Evolutionary conservation across 2,329 filamentous ascomycete species (phyloP).

Genomic region (Trichophyton simii): DNA sequence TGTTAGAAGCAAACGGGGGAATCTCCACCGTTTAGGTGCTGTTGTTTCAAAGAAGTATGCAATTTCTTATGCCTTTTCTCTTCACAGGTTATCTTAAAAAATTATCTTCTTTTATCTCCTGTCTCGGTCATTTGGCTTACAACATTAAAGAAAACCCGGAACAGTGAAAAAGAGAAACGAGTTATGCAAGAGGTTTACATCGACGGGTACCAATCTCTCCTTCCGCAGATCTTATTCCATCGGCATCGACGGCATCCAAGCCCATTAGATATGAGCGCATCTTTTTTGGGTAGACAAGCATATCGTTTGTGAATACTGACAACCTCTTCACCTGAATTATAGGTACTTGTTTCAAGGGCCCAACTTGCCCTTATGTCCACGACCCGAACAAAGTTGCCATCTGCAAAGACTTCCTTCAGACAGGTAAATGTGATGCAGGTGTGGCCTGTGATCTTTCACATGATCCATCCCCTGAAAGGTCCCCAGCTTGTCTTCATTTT

Average conservation of each 20-base stretch:
- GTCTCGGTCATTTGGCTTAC: slow-evolving; percentile 1
- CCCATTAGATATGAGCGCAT: slow-evolving; percentile 1
- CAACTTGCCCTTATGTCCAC: slow-evolving; percentile 67
- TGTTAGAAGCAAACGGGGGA: slow-evolving; percentile 74
- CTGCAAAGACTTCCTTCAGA: slow-evolving; percentile 76
- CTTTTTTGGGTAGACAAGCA: slow-evolving; percentile 5
- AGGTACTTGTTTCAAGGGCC: slow-evolving; percentile 80
- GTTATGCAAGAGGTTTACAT: slow-evolving; percentile 55
- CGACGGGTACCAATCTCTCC: slow-evolving; percentile 40
- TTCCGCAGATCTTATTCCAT: slow-evolving; percentile 14
- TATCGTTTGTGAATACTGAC: slow-evolving; percentile 17
- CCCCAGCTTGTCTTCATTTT: slow-evolving; percentile 80
- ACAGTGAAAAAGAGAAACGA: slow-evolving; percentile 56
- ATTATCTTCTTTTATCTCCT: background rate
- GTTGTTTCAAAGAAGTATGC: slow-evolving; percentile 65
- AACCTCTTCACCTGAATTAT: slow-evolving; percentile 24
- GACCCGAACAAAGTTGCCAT: slow-evolving; percentile 76
- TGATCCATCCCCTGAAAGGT: slow-evolving; percentile 68
- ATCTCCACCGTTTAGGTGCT: slow-evolving; percentile 65
- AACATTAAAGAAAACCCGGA: slow-evolving; percentile 28
- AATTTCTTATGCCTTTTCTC: background rate
- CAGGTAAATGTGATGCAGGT: slow-evolving; percentile 63
- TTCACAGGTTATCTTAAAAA: background rate
- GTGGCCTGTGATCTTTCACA: slow-evolving; percentile 83
- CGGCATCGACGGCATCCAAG: slow-evolving; percentile 8